Conservation (phyloP, 2,329 filamentous ascomycete genomes). For the Bipolaris zeicola region DNA sequence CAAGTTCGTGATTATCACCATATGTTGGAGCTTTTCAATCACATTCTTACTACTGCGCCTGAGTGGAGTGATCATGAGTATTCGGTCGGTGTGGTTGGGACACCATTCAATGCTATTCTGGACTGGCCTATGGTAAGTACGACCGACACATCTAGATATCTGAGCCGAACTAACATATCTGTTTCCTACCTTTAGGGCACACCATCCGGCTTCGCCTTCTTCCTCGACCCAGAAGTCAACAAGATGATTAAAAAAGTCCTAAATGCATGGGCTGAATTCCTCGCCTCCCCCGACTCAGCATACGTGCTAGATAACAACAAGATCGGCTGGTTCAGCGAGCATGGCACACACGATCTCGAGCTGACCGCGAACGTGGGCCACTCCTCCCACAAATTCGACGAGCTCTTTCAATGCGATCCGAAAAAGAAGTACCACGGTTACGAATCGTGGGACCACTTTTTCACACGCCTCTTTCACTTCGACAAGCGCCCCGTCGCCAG, state of each 20-base stretch:
- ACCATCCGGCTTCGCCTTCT: conserved; percentile 59
- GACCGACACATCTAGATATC: conserved; percentile 15
- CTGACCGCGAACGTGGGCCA: conserved; percentile 25
- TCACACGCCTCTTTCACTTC: conserved; percentile 64
- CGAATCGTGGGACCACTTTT: conserved; percentile 73
- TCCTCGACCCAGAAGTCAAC: conserved; percentile 49
- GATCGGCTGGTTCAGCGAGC: conserved; percentile 50
- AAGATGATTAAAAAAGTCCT: conserved; percentile 58
- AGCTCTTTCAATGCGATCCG: conserved; percentile 67
- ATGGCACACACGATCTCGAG: conserved; percentile 44
- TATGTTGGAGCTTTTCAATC: conserved; percentile 70
- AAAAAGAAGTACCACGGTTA: conserved; percentile 62
- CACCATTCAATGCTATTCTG: conserved; percentile 63
- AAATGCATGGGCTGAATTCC: conserved; percentile 54
- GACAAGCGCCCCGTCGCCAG: conserved; percentile 63
- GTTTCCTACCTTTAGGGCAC: conserved; percentile 1
- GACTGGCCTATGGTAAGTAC: conserved; percentile 62
- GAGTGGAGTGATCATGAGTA: conserved; percentile 49
- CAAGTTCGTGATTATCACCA: conserved; percentile 70
- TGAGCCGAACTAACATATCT: background rate
- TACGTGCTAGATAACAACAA: conserved; percentile 46
- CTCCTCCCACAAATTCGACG: conserved; percentile 57
- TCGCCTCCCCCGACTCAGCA: conserved; percentile 41
- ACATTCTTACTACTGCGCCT: conserved; percentile 53
- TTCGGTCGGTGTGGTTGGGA: conserved; percentile 55